These are phyloP conservation scores for Mycena metata DNA, from an alignment of 768 basidiomycete species.

Conservation along the genomic window DNA sequence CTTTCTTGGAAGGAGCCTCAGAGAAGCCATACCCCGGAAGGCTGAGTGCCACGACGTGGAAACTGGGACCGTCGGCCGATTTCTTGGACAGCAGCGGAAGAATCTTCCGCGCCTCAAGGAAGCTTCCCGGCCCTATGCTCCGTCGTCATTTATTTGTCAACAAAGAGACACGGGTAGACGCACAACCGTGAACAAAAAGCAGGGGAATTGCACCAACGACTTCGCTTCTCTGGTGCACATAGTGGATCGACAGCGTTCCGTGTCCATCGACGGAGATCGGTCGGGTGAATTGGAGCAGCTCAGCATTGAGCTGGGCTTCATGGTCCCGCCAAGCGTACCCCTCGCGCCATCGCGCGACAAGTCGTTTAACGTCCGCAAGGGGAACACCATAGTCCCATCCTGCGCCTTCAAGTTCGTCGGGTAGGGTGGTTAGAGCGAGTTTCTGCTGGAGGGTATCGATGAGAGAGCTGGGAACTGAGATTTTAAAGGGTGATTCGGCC, in stretches of 20 bases:
- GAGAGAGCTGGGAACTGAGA: no score
- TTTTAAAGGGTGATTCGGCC: no score
- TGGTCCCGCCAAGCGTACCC: slow-evolving; percentile 13
- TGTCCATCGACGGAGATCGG: slow-evolving; percentile 56
- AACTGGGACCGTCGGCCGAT: slow-evolving; percentile 51
- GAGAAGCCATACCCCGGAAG: slow-evolving; percentile 64
- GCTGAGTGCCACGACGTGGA: slow-evolving; percentile 63
- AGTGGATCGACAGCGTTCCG: slow-evolving; percentile 58
- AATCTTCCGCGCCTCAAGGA: slow-evolving; percentile 69
- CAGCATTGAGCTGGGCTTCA: slow-evolving; percentile 55
- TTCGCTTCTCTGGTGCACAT: slow-evolving; percentile 56
- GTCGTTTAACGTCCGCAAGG: slow-evolving; percentile 33
- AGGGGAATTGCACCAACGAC: slow-evolving; percentile 45
- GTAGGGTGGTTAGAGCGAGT: slow-evolving; percentile 46
- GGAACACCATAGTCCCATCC: slow-evolving; percentile 22
- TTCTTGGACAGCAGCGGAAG: slow-evolving; percentile 59
- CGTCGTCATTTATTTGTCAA: no score
- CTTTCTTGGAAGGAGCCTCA: slow-evolving; percentile 43
- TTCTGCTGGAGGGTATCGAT: no score
- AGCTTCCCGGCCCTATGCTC: no score
- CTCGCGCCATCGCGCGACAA: no score
- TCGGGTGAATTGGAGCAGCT: slow-evolving; percentile 58
- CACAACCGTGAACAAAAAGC: slow-evolving; percentile 61
- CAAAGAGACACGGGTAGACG: no score
- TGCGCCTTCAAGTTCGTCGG: no score